Evolutionary conservation across 257 asterid genomes (phyloP).

Genomic region (Knoxia roxburghii): DNA sequence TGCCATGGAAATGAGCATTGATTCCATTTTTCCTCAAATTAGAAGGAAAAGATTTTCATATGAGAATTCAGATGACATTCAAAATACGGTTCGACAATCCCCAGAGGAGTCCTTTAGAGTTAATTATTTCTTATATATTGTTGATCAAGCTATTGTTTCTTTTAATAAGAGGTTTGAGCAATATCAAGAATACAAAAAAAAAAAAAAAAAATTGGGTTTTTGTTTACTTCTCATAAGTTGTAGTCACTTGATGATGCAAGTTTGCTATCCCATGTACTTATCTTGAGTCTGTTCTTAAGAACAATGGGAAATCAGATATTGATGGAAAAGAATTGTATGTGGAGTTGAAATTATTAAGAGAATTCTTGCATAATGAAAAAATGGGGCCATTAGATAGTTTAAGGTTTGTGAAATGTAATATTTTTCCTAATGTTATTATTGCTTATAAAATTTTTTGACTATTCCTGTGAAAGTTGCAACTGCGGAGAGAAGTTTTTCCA

Average conservation of each 20-base stretch:
- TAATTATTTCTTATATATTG: background rate
- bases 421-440: background rate
- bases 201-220: background rate
- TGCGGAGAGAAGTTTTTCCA: too few species aligned
- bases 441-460: conserved; percentile 2
- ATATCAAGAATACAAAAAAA: background rate
- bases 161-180: background rate
- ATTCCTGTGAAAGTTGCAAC: background rate
- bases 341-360: background rate
- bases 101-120: background rate
- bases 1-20: background rate
- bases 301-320: background rate
- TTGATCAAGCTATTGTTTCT: background rate
- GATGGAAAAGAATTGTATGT: background rate
- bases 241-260: background rate
- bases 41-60: background rate
- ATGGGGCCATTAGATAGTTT: too few species aligned
- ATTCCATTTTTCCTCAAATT: background rate
- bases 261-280: background rate
- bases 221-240: background rate
- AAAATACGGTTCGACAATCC: background rate
- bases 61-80: background rate
- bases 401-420: too few species aligned
- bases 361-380: background rate
- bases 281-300: too few species aligned